These are phyloP conservation scores for Lumnitzera racemosa DNA, from an alignment of 345 rosid genomes.

Conservation along the genomic window DNA sequence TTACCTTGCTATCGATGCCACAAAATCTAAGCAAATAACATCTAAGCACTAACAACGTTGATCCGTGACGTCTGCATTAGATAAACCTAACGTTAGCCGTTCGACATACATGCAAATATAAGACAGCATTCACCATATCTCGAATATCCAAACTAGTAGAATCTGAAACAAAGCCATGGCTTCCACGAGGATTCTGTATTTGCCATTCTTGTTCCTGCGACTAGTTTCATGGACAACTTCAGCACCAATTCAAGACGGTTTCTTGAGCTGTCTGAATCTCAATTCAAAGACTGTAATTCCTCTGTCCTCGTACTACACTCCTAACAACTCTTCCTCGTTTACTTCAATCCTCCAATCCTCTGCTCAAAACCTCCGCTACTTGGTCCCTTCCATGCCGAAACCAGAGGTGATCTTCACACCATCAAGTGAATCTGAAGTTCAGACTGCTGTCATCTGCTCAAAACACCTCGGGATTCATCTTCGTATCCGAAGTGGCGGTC, in stretches of 20 bases:
- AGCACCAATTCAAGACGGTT: constrained; percentile 1
- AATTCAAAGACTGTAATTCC: constrained; percentile 13
- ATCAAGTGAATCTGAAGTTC: constrained; percentile 10
- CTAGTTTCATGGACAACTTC: constrained; percentile 4
- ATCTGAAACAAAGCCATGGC: background rate
- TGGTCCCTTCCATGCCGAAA: constrained; percentile 9
- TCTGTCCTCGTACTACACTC: constrained; percentile 12
- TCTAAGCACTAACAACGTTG: background rate
- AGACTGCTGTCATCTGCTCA: constrained; percentile 17
- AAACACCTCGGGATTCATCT: constrained; percentile 12
- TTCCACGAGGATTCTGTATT: background rate
- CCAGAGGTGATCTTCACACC: constrained; percentile 20
- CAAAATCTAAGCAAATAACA: background rate
- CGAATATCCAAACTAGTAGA: too few species aligned
- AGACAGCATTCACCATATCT: background rate
- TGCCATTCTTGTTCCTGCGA: background rate
- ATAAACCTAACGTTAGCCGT: background rate
- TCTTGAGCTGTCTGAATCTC: constrained; percentile 15
- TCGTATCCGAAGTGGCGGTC: constrained; percentile 23
- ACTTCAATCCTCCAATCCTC: constrained; percentile 6
- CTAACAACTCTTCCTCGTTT: constrained; percentile 3
- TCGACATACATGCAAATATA: background rate
- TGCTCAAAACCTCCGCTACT: constrained; percentile 9
- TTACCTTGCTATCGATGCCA: too few species aligned
- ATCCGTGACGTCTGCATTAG: constrained; percentile 3